Conservation (phyloP, 202 grass and related monocot species). For the Dendrocalamus latiflorus region DNA sequence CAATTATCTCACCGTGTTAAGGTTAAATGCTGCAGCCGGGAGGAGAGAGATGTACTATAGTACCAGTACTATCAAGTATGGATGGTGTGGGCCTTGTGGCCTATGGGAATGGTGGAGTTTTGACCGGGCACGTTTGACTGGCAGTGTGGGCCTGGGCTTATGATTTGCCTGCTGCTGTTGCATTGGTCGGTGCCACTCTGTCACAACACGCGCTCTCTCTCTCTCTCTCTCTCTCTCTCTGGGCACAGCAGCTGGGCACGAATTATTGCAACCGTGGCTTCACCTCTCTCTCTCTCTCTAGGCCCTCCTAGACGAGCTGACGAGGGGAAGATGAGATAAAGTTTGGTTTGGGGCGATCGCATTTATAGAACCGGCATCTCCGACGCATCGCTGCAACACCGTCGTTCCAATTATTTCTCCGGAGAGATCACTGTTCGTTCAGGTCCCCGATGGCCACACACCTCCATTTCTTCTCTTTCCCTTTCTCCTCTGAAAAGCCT, state of each 20-base stretch:
- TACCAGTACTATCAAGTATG: background rate
- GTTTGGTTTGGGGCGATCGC: background rate
- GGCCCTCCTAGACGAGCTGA: background rate
- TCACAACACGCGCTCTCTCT: background rate
- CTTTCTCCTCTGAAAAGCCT: background rate
- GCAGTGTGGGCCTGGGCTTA: slow-evolving; percentile 25
- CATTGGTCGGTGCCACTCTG: slow-evolving; percentile 33
- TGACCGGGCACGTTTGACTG: slow-evolving; percentile 42
- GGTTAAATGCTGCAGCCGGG: background rate
- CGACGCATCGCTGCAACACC: background rate
- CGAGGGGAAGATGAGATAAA: background rate
- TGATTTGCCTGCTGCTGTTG: slow-evolving; percentile 47
- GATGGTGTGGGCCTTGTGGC: background rate
- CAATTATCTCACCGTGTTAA: background rate
- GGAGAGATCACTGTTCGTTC: background rate
- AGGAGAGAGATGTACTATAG: background rate
- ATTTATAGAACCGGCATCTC: slow-evolving; percentile 10
- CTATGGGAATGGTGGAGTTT: slow-evolving; percentile 8
- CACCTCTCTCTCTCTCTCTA: background rate
- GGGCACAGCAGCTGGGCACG: background rate
- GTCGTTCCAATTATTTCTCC: background rate
- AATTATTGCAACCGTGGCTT: slow-evolving; percentile 33
- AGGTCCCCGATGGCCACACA: background rate
- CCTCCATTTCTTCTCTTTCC: background rate
- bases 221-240: background rate